phyloP scores from a whole-genome alignment of 805 yeast species.

The Candida alai region DNA sequence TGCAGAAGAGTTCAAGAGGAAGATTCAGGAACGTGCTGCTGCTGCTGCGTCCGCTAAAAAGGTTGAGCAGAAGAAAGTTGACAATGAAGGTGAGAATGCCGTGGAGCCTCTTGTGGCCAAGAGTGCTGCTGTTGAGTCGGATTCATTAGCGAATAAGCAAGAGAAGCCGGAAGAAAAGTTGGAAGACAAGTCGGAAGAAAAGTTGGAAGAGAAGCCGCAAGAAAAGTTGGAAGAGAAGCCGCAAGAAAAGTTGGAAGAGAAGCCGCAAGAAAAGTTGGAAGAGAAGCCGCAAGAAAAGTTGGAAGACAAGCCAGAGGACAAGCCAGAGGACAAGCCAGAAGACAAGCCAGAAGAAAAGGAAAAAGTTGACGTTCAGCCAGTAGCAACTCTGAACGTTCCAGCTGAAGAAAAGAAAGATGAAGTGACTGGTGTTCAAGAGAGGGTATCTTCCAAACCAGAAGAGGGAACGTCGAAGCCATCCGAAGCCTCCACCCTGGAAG shows the following conservation, averaged over 20 bases:
- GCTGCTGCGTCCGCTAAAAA: slow-evolving; percentile 6
- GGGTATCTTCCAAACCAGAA: slow-evolving; percentile 8
- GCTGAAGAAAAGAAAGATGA: slow-evolving; percentile 10
- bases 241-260: slow-evolving; percentile 6
- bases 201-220: neutral
- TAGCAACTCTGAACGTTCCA: slow-evolving; percentile 7
- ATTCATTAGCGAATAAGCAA: slow-evolving; percentile 2
- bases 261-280: slow-evolving; percentile 6
- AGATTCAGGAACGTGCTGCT: slow-evolving; percentile 25
- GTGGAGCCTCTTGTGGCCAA: slow-evolving; percentile 1
- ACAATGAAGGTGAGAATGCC: slow-evolving; percentile 6
- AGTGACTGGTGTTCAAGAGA: too few species aligned
- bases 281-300: slow-evolving; percentile 6
- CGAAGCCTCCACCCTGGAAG: slow-evolving; percentile 2
- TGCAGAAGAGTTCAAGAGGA: slow-evolving; percentile 37
- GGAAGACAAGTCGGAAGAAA: slow-evolving; percentile 2
- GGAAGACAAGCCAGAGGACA: slow-evolving; percentile 3
- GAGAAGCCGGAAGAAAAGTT: slow-evolving; percentile 9
- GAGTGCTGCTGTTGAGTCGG: neutral
- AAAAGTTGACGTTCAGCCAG: slow-evolving; percentile 1
- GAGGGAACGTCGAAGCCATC: slow-evolving; percentile 8
- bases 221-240: slow-evolving; percentile 7
- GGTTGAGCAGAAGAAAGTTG: slow-evolving; percentile 7
- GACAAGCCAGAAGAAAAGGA: slow-evolving; percentile 7
- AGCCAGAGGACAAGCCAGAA: slow-evolving; percentile 7